These are phyloP conservation scores for Naegleria lovaniensis DNA, from an alignment of 208 protist genomes.

Conservation along the genomic window DNA sequence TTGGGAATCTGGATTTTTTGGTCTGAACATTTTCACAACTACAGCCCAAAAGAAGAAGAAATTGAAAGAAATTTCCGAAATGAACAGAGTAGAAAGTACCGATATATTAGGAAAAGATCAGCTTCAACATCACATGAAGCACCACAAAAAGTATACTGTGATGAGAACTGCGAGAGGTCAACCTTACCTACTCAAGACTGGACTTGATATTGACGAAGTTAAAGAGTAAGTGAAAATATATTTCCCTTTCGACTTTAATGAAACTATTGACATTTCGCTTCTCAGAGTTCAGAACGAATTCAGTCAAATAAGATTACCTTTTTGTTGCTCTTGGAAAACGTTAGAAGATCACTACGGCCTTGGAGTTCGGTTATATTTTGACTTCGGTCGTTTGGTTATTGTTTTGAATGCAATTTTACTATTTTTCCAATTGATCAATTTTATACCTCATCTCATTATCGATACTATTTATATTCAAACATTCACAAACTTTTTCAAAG, in stretches of 20 bases:
- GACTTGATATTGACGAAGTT: not conserved
- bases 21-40: not conserved
- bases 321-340: not conserved
- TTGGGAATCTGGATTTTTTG: not conserved
- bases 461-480: not conserved
- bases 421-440: not conserved
- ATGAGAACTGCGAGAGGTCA: not conserved
- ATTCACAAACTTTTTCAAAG: not conserved
- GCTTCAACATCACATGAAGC: not conserved
- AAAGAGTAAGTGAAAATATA: not conserved
- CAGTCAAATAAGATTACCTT: not conserved
- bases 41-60: not conserved
- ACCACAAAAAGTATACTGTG: not conserved
- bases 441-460: not conserved
- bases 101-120: not conserved
- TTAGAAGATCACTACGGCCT: conserved; percentile 3
- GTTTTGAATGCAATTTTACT: not conserved
- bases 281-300: not conserved
- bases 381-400: not conserved
- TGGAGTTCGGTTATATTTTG: not conserved
- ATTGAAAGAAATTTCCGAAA: not conserved
- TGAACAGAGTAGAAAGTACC: not conserved
- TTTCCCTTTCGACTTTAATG: too few species aligned
- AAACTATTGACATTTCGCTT: too few species aligned
- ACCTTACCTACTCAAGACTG: not conserved